phyloP scores from a whole-genome alignment of 306 rosid genomes.

The Cyclanthera cordifolia region DNA sequence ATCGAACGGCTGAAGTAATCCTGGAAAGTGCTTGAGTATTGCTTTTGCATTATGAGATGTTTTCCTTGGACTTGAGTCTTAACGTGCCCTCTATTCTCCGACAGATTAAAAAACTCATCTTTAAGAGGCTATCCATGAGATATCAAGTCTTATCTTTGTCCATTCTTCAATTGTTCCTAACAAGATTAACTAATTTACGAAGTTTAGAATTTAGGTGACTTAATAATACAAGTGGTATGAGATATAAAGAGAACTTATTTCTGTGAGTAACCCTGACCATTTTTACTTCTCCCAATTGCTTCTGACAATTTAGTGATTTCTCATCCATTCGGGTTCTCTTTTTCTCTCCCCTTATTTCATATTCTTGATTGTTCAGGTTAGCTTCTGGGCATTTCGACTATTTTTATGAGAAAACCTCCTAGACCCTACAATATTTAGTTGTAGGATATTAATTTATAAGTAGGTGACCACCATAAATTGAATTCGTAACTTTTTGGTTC shows the following conservation, averaged over 20 bases:
- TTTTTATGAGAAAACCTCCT: no score
- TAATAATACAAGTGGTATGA: background rate
- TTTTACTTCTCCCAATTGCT: background rate
- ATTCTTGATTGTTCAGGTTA: no score
- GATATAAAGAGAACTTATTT: background rate
- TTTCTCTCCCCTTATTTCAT: no score
- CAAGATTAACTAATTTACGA: background rate
- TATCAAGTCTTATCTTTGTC: background rate
- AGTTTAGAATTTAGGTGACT: background rate
- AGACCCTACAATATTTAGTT: no score
- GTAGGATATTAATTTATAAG: no score
- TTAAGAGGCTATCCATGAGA: background rate
- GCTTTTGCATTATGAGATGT: background rate
- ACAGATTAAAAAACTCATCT: background rate
- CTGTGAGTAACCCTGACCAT: background rate
- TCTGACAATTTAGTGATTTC: no score
- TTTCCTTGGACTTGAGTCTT: background rate
- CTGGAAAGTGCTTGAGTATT: background rate
- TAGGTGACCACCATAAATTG: no score
- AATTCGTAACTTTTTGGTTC: no score
- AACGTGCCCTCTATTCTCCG: background rate
- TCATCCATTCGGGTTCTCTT: no score
- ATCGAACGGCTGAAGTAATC: background rate
- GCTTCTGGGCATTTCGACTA: no score
- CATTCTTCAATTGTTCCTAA: background rate